Base-by-base conservation (phyloP, 371 early-diverging fungal genomes). In the Rhizomucor miehei region DNA sequence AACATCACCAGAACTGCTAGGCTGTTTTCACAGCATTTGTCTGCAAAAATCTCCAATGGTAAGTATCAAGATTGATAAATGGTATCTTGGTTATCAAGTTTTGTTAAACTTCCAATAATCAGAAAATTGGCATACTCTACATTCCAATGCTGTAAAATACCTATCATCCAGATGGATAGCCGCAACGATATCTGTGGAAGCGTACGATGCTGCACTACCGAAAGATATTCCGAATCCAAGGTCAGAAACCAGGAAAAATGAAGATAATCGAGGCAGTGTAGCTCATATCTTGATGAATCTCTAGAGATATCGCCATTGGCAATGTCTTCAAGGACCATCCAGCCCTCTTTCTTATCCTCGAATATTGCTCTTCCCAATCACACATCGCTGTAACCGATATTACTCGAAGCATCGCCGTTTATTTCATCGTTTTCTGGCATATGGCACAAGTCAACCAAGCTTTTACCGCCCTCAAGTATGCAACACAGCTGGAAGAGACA, bases 391-490 rank as follows among this genome's bases (percentile, higher is more conserved):
- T 54, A 6, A 55, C 51, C 45, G 77, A 71, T 35, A 62, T 71
- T 1, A 37, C 66, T 3, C 60, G 73, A 20, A 73, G 77, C 29
- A 59, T 77, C 5, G 45, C 73, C 6, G 69, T 73, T 0, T 77
- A 77, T 25, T 71, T 71, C 45, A 71, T 77, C 43, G 77, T 64
- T 0, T 77, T 77, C 53, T 77, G 77, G 77, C 60, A 77, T 43
- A 77, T 77, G 67, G 57, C 57, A 14, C 63, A 71, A 48, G 71
- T 77, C 1, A 53, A 54, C 0, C 56, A 44, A 39, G 64, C 65
- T 1, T 53, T 65, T 4, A 69, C 65, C 12, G 59, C 73, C 2
- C 47, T 73, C 6, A 59, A 56, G 19, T 73, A 63, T 52, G 65
- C 69, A 6, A 73, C 73, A 8, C 77, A 77, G 44, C 47, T 77